Evolutionary conservation across 108 stramenopile species (phyloP), one percentile per base, ranked within the genome.

Genomic region (Pseudonitzschia multiseries): DNA sequence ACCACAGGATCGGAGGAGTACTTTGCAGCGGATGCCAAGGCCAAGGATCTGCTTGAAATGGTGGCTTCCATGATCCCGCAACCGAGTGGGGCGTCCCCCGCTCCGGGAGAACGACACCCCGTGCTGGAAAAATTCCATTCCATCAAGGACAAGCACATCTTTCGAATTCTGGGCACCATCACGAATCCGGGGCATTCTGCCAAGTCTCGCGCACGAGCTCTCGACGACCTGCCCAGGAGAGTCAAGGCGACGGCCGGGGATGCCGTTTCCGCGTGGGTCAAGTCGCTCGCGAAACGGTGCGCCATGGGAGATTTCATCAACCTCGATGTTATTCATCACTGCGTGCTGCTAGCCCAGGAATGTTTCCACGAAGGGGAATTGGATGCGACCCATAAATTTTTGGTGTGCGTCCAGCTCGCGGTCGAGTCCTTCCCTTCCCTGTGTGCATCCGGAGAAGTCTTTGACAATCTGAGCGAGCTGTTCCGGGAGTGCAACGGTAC

Each of bases 151-250:
- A 89, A 87, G 72, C 88, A 90, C 70, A 85, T 96, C 51, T 93
- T 96, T 73, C 84, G 87, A 4, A 77, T 93, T 48, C 74, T 96
- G 26, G 79, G 89, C 3, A 84, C 89, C 22, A 88, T 96, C 73
- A 67, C 85, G 0, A 77, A 75, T 40, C 79, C 91, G 5, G 74
- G 64, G 15, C 95, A 96, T 72, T 82, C 87, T 18, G 54, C 65
- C 14, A 69, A 77, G n/a, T 79, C 87, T n/a, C 85, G 95, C 22
- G 60, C 68, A 21, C 80, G 85, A 26, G 92, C 91, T 15, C 67
- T 96, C 27, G 92, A 92, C 57, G 92, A 96, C 51, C 75, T 93
- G 14, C 91, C 92, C 13, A 89, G 88, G 69, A 81, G 95, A 17
- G 84, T 89, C 8, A 89, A 91, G 63, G 59, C 76, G n/a, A 71